These are phyloP conservation scores for Myxozyma melibiosi DNA, from an alignment of 805 yeast species.

Conservation along the genomic window DNA sequence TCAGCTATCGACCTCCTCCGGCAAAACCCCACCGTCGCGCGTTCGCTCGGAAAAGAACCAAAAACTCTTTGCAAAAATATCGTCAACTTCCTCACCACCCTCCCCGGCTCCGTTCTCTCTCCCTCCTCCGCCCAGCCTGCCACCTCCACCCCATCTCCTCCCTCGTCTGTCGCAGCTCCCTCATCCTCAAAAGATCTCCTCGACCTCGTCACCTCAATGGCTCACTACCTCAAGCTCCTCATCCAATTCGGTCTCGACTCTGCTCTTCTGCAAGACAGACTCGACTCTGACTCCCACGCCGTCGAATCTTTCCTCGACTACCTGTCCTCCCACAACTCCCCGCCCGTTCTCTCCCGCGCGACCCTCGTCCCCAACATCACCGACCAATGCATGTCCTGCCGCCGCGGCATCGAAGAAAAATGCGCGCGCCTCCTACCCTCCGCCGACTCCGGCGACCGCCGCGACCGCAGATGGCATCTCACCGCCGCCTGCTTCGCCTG, in stretches of 20 bases:
- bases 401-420: conserved; percentile 72
- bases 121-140: conserved; percentile 24
- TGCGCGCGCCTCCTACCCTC: conserved; percentile 13
- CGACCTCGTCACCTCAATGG: conserved; percentile 83
- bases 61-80: conserved; percentile 84
- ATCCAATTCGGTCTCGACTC: conserved; percentile 78
- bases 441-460: conserved; percentile 13
- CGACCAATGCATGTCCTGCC: conserved; percentile 74
- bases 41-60: conserved; percentile 57
- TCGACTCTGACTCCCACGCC: conserved; percentile 59
- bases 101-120: conserved; percentile 58
- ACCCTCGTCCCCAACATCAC: conserved; percentile 39
- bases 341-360: conserved; percentile 17
- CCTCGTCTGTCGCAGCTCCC: neutral
- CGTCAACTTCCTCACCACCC: conserved; percentile 81
- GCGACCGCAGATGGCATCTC: conserved; percentile 76
- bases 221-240: conserved; percentile 85
- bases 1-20: conserved; percentile 62
- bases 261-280: conserved; percentile 64
- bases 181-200: conserved; percentile 49
- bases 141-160: conserved; percentile 32
- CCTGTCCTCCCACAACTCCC: conserved; percentile 43
- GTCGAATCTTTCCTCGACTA: conserved; percentile 63
- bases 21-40: conserved; percentile 3
- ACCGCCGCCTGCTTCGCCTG: conserved; percentile 64